A percentile compares a stretch with the other conserved stretches of the same genome.
These are phyloP conservation scores for Polyrhizophydium stewartii DNA, from an alignment of 371 early-diverging fungal species.

Conservation along the genomic window DNA sequence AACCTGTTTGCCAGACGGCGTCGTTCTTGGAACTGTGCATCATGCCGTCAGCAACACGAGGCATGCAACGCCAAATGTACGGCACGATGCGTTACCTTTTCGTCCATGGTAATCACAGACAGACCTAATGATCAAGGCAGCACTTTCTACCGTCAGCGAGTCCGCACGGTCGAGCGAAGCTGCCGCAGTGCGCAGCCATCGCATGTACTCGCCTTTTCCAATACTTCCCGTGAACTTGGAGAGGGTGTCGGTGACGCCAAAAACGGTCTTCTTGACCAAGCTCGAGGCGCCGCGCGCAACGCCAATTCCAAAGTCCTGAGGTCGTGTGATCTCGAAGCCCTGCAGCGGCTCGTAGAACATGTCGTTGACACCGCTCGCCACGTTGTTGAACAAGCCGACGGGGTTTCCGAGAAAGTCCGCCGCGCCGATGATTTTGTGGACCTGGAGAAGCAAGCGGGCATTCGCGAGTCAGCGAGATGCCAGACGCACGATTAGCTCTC, in stretches of 20 bases:
- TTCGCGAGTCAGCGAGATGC: too few relatives aligned
- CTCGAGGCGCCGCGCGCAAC: conserved; percentile 91
- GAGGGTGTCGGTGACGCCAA: conserved; percentile 92
- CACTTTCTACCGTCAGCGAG: neutral
- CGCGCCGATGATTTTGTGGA: conserved; percentile 92
- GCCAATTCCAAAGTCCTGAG: conserved; percentile 93
- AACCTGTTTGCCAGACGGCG: conserved; percentile 61
- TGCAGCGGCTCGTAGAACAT: conserved; percentile 97
- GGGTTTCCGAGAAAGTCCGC: conserved; percentile 98
- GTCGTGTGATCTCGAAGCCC: conserved; percentile 92
- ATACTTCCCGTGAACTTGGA: conserved; percentile 94
- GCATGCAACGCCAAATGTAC: too few relatives aligned
- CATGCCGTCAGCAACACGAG: neutral
- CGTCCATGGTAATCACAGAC: conserved; percentile 93
- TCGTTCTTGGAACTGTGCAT: conserved; percentile 70
- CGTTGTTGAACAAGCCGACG: conserved; percentile 91
- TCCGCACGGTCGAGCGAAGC: neutral
- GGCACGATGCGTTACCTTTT: conserved; percentile 31
- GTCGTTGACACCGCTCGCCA: conserved; percentile 92
- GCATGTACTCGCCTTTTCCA: conserved; percentile 69
- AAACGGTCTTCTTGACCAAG: conserved; percentile 93
- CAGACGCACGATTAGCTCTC: neutral
- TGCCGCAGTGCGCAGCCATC: neutral
- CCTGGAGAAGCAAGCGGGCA: too few relatives aligned
- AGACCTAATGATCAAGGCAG: conserved; percentile 34